These are phyloP conservation scores for Dactylellina sp. DNA, from an alignment of 2,329 filamentous ascomycete species.

Conservation along the genomic window DNA sequence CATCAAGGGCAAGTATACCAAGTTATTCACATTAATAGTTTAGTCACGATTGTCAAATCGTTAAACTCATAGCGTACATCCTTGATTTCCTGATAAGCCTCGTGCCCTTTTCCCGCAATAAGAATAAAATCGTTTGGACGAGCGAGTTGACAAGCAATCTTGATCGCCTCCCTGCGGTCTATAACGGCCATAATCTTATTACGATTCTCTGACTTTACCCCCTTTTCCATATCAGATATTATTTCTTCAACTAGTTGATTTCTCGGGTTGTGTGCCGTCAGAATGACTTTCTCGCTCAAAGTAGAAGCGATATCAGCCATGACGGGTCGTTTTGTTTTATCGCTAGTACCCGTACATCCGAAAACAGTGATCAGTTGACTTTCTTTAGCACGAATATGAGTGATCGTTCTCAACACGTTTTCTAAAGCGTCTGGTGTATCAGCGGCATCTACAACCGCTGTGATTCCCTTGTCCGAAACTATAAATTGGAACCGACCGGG, in stretches of 20 bases:
- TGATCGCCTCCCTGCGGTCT: conserved; percentile 8
- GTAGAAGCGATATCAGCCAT: conserved; percentile 9
- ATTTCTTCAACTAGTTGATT: background rate
- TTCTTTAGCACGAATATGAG: conserved; percentile 2
- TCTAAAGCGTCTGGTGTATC: conserved; percentile 5
- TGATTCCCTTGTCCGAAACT: background rate
- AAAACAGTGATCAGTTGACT: conserved; percentile 7
- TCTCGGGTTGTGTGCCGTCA: conserved; percentile 1
- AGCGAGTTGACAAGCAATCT: conserved; percentile 1
- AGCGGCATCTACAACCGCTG: conserved; percentile 4
- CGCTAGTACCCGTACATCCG: conserved; percentile 4
- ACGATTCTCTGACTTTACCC: conserved; percentile 4
- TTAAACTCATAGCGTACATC: conserved; percentile 11
- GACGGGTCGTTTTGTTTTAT: conserved; percentile 1
- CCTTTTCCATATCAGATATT: conserved; percentile 4
- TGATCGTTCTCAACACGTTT: conserved; percentile 4
- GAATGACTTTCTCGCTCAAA: conserved; percentile 13
- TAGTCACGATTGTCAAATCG: conserved; percentile 4
- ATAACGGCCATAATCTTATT: background rate
- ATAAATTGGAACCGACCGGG: conserved; percentile 6
- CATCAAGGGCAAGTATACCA: no score
- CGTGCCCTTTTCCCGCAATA: conserved; percentile 13
- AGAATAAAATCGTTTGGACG: conserved; percentile 4
- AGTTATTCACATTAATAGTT: background rate
- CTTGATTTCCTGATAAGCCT: conserved; percentile 8